Conservation (phyloP, 352 stramenopile species). For the Phytophthora brassicae region DNA sequence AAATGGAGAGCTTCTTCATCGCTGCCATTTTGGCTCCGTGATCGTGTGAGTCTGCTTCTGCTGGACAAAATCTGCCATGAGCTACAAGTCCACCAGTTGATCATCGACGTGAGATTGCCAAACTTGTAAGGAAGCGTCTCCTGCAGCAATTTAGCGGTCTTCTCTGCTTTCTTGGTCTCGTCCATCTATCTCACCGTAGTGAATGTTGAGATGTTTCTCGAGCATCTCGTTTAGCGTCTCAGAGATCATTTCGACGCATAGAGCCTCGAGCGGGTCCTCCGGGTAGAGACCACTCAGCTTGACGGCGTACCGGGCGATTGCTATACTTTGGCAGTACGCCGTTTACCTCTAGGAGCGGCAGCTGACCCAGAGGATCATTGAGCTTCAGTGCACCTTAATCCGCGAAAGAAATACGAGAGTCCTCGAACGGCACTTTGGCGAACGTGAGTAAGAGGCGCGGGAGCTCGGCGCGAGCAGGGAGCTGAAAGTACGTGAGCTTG, state of each 20-base stretch:
- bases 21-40: too few species aligned
- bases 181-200: constrained; percentile 34
- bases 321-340: constrained; percentile 56
- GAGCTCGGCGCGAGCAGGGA: constrained; percentile 49
- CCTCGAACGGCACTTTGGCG: constrained; percentile 52
- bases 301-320: constrained; percentile 57
- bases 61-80: too few species aligned
- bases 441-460: constrained; percentile 46
- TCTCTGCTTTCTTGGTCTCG: constrained; percentile 36
- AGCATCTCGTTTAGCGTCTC: constrained; percentile 39
- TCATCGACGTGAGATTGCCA: constrained; percentile 24
- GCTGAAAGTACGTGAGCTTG: constrained; percentile 40
- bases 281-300: constrained; percentile 52
- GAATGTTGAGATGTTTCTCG: constrained; percentile 33
- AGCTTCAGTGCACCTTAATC: constrained; percentile 42
- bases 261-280: constrained; percentile 33
- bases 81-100: too few species aligned
- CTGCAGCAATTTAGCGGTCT: constrained; percentile 35
- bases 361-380: constrained; percentile 43
- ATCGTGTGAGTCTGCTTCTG: too few species aligned
- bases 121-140: constrained; percentile 35
- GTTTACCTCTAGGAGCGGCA: constrained; percentile 57
- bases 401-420: constrained; percentile 37
- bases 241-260: constrained; percentile 46
- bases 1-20: too few species aligned